Evolutionary conservation across 345 rosid genomes (phyloP), one percentile per base, ranked within the genome.

Genomic region (Rhodomyrtus tomentosa): DNA sequence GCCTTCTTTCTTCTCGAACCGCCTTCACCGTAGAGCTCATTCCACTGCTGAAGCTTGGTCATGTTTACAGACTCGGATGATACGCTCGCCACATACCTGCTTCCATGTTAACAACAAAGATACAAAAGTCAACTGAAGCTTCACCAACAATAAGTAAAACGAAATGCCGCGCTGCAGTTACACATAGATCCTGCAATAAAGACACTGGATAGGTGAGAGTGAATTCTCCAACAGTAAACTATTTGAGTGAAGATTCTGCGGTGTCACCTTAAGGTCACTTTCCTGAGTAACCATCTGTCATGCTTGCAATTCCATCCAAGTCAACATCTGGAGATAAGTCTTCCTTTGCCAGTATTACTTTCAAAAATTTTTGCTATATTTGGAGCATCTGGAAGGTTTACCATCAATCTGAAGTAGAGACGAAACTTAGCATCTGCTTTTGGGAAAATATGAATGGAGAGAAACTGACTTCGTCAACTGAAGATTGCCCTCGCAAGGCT

Each of bases 401-500:
- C 95, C 98, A 94, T 94, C 91, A 96, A 93, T 85, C 98, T 94
- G 89, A 50, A 55, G 9, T 86, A 40, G 55, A 52, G 45, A 52
- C 4, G 10, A 15, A 32, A 40, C 48, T 50, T 10, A 81, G 40
- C 83, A 84, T 0, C 32, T 21, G 45, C 7, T 55, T 24, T 24
- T 22, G 79, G 24, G 36, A n/a, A n/a, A 27, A 83, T 59, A 24
- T 56, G 80, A 55, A 55, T n/a, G 53, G 50, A 45, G 55, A 50
- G 53, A 51, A 52, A 68, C 85, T 84, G 24, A 91, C 99, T 96
- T 96, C 98, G 38, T 96, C 99, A 82, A 96, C 81, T 95, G 86
- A 81, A 96, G 96, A 84, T 95, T 95, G 73, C 98, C 98, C 90
- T 95, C 94, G 91, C 95, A 94, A 88, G 98, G 96, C 98, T 96